Base-by-base conservation (phyloP, 192 early-diverging fungal genomes). In the Linnemannia exigua region DNA sequence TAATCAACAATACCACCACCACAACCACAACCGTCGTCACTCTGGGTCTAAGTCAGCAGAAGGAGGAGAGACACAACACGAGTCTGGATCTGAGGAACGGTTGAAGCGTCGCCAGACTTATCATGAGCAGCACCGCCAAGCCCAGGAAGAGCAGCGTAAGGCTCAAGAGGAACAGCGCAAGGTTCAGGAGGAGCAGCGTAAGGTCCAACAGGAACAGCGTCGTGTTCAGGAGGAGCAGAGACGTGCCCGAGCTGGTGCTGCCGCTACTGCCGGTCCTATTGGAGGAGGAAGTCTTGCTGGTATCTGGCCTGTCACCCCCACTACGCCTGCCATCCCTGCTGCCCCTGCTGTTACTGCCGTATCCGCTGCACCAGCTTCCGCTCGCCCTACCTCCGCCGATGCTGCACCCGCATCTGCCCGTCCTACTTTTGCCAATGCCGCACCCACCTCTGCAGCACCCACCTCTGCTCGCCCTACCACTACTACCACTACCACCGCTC, bases 91-190 rank as follows among this genome's bases (percentile, higher is more conserved):
- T 6, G 76, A 75, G 7, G 83, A 85, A 28, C 74, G 28, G 31
- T 51, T 85, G 72, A 85, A 79, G 74, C 83, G 83, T 17, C 83
- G 83, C 2, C 83, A 85, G 44, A 79, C 77, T 31, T 79, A 79
- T 41, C 83, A 85, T 44, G 83, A 85, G 48, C 77, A 85, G 17
- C 77, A 44, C 41, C 41, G 83, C 44, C 47, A 70, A 66, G 67
- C 67, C 2, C 41, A 76, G 17, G 78, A 72, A 33, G 61, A 79
- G 5, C 83, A 79, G 22, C 25, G 47, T 1, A 31, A 75, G 15
- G 48, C 25, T 5, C 80, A 82, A 22, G 75, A 76, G 25, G 50
- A 77, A n/a, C 75, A 77, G 52, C 67, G 47, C 22, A 33, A 54
- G 5, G 28, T 38, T 12, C 36, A 66, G n/a, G 69, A 72, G 37